Percentiles rank a stretch among this genome's conserved stretches.
Conservation (phyloP, 257 asterid species). For the Coffea canephora region DNA sequence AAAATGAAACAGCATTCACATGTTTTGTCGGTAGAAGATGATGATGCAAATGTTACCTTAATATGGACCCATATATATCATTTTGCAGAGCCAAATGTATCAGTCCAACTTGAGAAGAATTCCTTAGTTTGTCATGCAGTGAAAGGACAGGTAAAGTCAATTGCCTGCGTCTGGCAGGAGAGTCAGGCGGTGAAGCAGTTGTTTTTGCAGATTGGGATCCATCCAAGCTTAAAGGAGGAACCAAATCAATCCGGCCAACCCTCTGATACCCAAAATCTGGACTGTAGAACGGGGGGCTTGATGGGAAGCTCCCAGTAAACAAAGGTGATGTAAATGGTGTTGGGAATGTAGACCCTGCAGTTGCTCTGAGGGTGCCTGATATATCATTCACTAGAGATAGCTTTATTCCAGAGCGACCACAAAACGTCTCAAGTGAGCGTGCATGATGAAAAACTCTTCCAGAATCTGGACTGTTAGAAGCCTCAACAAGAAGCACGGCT, state of each 20-base stretch:
- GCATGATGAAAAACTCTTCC: constrained; percentile 90
- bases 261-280: constrained; percentile 79
- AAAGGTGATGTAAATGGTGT: constrained; percentile 87
- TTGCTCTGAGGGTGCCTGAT: constrained; percentile 52
- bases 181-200: constrained; percentile 68
- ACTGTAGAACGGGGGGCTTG: constrained; percentile 78
- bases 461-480: constrained; percentile 94
- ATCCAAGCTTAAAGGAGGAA: constrained; percentile 93
- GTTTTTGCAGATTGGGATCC: constrained; percentile 71
- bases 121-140: constrained; percentile 77
- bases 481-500: constrained; percentile 84
- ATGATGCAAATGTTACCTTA: constrained; percentile 47
- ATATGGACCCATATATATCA: constrained; percentile 82
- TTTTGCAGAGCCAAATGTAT: constrained; percentile 92
- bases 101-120: constrained; percentile 88
- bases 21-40: background rate
- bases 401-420: constrained; percentile 68
- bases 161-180: constrained; percentile 75
- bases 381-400: constrained; percentile 53
- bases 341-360: constrained; percentile 58
- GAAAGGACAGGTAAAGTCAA: constrained; percentile 59
- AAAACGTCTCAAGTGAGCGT: constrained; percentile 80
- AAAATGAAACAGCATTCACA: background rate
- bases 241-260: constrained; percentile 72
- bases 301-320: constrained; percentile 96